Conservation (phyloP, 305 asterid genomes). For the Ajuga reptans region DNA sequence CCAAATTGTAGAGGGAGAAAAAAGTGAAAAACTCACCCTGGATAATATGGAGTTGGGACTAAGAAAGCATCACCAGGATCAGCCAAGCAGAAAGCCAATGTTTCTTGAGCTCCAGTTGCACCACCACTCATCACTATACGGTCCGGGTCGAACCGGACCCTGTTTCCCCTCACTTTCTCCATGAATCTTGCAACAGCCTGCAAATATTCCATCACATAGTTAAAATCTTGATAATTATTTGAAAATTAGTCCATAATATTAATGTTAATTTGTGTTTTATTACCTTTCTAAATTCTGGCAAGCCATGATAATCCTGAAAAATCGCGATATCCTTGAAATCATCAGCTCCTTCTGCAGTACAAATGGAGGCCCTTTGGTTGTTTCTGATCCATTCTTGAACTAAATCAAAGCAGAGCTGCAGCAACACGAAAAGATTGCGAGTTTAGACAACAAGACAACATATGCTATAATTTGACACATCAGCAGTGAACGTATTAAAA, state of each 20-base stretch:
- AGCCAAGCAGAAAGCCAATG: slow-evolving; percentile 57
- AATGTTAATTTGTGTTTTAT: neutral
- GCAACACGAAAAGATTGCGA: neutral
- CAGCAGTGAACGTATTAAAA: too few species aligned
- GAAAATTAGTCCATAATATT: too few species aligned
- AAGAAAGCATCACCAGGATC: slow-evolving; percentile 66
- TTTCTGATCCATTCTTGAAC: slow-evolving; percentile 48
- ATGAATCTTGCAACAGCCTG: slow-evolving; percentile 72
- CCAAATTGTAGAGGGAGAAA: too few species aligned
- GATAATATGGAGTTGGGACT: slow-evolving; percentile 73
- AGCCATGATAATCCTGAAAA: slow-evolving; percentile 72
- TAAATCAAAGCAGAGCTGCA: slow-evolving; percentile 64
- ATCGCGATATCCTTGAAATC: slow-evolving; percentile 52
- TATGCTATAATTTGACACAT: neutral
- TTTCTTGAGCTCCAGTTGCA: slow-evolving; percentile 75
- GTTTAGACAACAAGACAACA: neutral
- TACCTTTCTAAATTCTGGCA: slow-evolving; percentile 64
- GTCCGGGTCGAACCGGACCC: slow-evolving; percentile 52
- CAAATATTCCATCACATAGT: too few species aligned
- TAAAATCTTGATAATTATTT: too few species aligned
- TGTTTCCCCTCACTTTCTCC: slow-evolving; percentile 62
- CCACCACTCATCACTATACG: slow-evolving; percentile 78
- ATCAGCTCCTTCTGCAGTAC: slow-evolving; percentile 45
- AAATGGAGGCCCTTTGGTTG: slow-evolving; percentile 54
- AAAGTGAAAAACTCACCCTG: slow-evolving; percentile 60